Evolutionary conservation across 345 rosid species (phyloP).

Genomic region (Boechera stricta): DNA sequence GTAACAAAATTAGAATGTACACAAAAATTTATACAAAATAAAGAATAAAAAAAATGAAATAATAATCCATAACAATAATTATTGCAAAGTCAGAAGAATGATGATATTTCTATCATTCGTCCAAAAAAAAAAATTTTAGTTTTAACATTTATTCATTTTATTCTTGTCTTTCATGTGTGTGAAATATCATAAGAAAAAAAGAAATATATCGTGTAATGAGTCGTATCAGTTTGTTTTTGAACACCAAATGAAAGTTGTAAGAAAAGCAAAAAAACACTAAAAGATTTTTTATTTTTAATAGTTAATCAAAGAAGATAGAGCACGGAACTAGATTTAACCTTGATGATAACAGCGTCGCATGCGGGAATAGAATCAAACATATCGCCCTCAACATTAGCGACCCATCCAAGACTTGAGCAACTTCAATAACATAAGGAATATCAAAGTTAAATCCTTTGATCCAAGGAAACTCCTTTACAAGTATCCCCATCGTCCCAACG

Average conservation of each 20-base stretch:
- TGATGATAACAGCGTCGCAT: slow-evolving; percentile 61
- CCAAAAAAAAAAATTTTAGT: background rate
- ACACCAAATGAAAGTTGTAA: background rate
- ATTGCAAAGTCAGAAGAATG: background rate
- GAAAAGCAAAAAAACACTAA: background rate
- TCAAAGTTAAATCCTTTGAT: slow-evolving; percentile 72
- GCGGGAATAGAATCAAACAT: slow-evolving; percentile 65
- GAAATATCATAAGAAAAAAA: background rate
- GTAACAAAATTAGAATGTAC: too few species aligned
- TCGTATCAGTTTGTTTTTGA: background rate
- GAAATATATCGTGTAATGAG: too few species aligned
- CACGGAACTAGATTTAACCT: slow-evolving; percentile 49
- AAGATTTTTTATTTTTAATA: background rate
- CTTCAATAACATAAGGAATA: slow-evolving; percentile 67
- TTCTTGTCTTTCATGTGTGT: background rate
- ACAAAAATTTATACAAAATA: too few species aligned
- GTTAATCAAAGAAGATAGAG: background rate
- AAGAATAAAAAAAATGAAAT: too few species aligned
- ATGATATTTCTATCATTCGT: background rate
- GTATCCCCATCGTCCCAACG: too few species aligned
- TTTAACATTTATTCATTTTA: background rate
- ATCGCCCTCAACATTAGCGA: slow-evolving; percentile 66
- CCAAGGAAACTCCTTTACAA: slow-evolving; percentile 62
- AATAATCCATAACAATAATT: too few species aligned
- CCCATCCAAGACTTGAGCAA: slow-evolving; percentile 51